A percentile compares a stretch with the other conserved stretches of the same genome.
Conservation (phyloP, 352 stramenopile species). For the Pythium graminicola region DNA sequence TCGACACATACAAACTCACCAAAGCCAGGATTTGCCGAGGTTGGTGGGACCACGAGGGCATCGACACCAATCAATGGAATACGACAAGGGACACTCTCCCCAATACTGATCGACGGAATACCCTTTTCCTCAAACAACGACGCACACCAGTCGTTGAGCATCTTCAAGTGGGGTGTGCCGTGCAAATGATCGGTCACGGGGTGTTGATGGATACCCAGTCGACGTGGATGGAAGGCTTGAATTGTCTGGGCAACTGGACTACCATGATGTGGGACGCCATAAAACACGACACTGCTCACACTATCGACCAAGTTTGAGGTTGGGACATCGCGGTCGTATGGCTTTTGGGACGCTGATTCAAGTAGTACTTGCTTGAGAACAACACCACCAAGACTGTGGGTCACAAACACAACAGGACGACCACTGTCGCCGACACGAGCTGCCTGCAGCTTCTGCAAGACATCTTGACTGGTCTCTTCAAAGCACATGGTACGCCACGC, state of each 20-base stretch:
- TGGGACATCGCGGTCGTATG: too few species aligned
- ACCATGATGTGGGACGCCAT: constrained; percentile 71
- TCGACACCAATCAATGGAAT: constrained; percentile 65
- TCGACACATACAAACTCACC: constrained; percentile 54
- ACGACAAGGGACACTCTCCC: constrained; percentile 55
- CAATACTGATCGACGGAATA: constrained; percentile 59
- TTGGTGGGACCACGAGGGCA: constrained; percentile 58
- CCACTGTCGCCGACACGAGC: constrained; percentile 51
- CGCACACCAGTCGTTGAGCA: constrained; percentile 75
- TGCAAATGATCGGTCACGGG: constrained; percentile 70
- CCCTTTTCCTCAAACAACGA: constrained; percentile 41
- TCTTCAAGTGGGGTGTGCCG: constrained; percentile 63
- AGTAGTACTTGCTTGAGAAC: constrained; percentile 79
- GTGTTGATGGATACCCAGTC: constrained; percentile 47
- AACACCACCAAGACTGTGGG: constrained; percentile 78
- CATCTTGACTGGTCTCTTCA: constrained; percentile 57
- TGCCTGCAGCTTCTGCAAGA: constrained; percentile 50
- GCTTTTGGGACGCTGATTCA: constrained; percentile 37
- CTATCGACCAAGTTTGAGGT: constrained; percentile 43
- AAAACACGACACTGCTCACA: constrained; percentile 73
- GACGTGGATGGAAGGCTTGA: constrained; percentile 44
- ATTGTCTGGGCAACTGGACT: constrained; percentile 64
- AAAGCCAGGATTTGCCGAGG: constrained; percentile 69
- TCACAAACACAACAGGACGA: constrained; percentile 77
- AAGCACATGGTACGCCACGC: constrained; percentile 70